Conservation (phyloP, 768 basidiomycete species). For the Flagelloscypha sp. region DNA sequence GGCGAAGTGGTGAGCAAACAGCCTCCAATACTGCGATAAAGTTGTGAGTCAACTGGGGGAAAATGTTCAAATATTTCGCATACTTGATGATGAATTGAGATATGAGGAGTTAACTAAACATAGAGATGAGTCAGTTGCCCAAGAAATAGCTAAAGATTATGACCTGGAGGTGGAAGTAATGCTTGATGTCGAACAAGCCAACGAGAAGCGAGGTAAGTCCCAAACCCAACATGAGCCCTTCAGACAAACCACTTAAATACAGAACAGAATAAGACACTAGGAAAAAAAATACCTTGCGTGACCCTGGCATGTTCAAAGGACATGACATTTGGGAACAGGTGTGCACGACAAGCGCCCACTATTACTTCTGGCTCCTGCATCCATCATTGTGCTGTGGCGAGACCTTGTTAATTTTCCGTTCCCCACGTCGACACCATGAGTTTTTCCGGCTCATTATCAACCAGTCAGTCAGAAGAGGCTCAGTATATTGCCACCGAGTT, state of each 20-base stretch:
- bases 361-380: no score
- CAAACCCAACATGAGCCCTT: constrained; percentile 70
- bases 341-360: no score
- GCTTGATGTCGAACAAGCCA: constrained; percentile 80
- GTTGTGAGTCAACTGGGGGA: constrained; percentile 15
- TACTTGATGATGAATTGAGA: constrained; percentile 88
- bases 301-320: constrained; percentile 81
- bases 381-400: no score
- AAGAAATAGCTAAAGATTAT: constrained; percentile 9
- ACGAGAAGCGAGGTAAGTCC: constrained; percentile 66
- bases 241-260: constrained; percentile 5
- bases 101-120: constrained; percentile 70
- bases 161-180: constrained; percentile 81
- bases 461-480: constrained; percentile 51
- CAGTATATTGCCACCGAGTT: constrained; percentile 46
- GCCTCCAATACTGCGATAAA: constrained; percentile 71
- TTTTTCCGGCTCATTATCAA: no score
- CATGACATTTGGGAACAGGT: constrained; percentile 31
- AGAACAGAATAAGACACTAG: not conserved
- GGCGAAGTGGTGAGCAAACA: constrained; percentile 62
- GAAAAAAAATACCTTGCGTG: constrained; percentile 54
- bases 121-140: constrained; percentile 8
- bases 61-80: constrained; percentile 9
- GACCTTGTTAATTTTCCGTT: no score
- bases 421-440: no score